Evolutionary conservation across 1,284 basidiomycete species (phyloP), one percentile per base, ranked within the genome.

Genomic region (Ustilago loliicola): DNA sequence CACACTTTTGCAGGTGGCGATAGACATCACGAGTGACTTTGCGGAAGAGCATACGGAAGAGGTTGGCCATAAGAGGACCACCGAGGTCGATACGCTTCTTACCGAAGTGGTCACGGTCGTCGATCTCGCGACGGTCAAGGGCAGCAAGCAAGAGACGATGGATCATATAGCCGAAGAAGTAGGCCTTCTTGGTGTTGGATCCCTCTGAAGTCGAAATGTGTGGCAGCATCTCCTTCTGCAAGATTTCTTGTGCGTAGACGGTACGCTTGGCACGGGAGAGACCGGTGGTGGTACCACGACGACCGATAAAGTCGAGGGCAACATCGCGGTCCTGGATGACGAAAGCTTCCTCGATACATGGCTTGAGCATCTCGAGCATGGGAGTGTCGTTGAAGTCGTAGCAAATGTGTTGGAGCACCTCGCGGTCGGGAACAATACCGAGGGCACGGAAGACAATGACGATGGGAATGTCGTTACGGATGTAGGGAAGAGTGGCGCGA

Each of bases 91-190:
- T 89, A 58, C 96, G 91, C 88, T 99, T 99, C 88, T 98, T 98
- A 62, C 96, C 96, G 83, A 99, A 99, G 88, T 99, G 97, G 88
- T 99, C 96, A 88, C 96, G 94, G 88, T 99, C 96, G 86, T 99
- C 96, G 45, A 99, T 90, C 86, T 99, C 97, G 83, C 97, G 90
- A 64, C 97, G 90, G 85, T 98, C 96, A 82, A 99, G 88, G 19
- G 95, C 95, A 47, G 97, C 96, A 19, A 98, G 91, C 6, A 98
- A 89, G 29, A 99, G 89, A 68, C 97, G 92, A 88, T 99, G 96
- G 57, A 98, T 94, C 96, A 99, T 99, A 88, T 98, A 99, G n/a
- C 97, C 97, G 76, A 99, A 95, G 90, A 99, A 99, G 88, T 96
- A 99, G 2, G 97, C 97, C 87, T 99, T 99, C 89, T 97, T 97